Evolutionary conservation across 306 rosid genomes (phyloP).

Genomic region (Gastrolobium villosum): DNA sequence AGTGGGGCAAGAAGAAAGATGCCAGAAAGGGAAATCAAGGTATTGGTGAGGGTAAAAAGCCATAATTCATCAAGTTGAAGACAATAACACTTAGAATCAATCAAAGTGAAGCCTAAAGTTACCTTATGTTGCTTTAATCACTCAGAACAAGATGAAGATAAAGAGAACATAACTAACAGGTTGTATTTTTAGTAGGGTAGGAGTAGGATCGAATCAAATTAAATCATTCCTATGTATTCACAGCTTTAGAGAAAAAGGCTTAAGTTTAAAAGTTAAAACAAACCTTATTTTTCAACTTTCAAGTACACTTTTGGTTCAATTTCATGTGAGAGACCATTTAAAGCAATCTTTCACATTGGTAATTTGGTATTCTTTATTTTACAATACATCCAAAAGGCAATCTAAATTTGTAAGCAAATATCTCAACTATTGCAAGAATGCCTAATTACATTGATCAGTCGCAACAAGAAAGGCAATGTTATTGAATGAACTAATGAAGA

Average conservation of each 20-base stretch:
- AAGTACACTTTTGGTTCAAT: background rate
- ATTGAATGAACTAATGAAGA: too few species aligned
- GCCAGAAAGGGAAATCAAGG: conserved; percentile 30
- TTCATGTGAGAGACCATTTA: background rate
- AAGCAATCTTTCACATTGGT: background rate
- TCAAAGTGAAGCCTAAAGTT: conserved; percentile 3
- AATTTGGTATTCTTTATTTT: background rate
- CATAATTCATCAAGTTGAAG: conserved; percentile 5
- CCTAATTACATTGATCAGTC: conserved; percentile 11
- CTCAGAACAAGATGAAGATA: background rate
- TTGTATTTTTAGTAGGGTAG: background rate
- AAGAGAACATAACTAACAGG: background rate
- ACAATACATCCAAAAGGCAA: background rate
- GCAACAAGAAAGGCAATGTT: background rate
- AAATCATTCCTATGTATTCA: background rate
- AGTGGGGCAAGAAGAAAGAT: conserved; percentile 68
- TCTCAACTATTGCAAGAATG: conserved; percentile 2
- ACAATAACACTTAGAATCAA: conserved; percentile 3
- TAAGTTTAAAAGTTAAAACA: conserved; percentile 5
- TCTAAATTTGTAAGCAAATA: conserved; percentile 12
- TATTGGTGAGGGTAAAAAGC: background rate
- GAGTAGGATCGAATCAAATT: background rate
- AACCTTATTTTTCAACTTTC: background rate
- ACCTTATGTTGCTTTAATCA: background rate
- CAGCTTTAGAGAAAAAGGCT: background rate